Base-by-base conservation (phyloP, 2,329 filamentous ascomycete genomes). In the Metarhizium brunneum region DNA sequence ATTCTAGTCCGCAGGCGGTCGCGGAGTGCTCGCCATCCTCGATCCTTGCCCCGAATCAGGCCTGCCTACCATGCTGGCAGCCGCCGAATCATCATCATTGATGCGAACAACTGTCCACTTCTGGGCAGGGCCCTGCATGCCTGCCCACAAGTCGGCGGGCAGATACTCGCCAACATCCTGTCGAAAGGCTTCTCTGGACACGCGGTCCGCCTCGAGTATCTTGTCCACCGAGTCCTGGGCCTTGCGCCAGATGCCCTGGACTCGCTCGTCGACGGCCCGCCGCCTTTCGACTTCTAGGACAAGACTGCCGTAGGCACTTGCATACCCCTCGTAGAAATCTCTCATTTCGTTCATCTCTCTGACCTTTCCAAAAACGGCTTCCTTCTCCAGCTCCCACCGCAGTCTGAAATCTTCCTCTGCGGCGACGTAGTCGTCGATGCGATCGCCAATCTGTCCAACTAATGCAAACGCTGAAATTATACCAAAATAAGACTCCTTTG, bases 301-400 rank as follows among this genome's bases (percentile, higher is more conserved):
- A 13, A 99, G 75, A 20, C 86, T 85, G 62, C 90, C 87, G 66
- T 99, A 97, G 0, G 91, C 90, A 53, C 84, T 81, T 20, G 88
- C 79, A 64, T 97, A 99, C 18, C 87, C 85, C 58, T 92, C 87
- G 69, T 96, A 97, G 63, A 96, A 90, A n/a, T 82, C 76, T 11
- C 84, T 80, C 63, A 96, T 81, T 25, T 83, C 82, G 53, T 87
- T 84, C 70, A 97, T 86, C 64, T 95, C 90, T 10, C 79, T 75
- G 45, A 96, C 81, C 62, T 85, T 87, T 16, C 73, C 76, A 40
- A 79, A 76, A 29, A 97, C 88, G 18, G 78, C 79, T 4, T 82
- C 79, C 60, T 86, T 85, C 61, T 95, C 90, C 57, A 86, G 83
- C 32, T 82, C 80, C 90, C 92, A 96, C 2, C 81, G 73, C 25